Evolutionary conservation across 2,329 filamentous ascomycete genomes (phyloP).

Genomic region (Cladosporium sp.): DNA sequence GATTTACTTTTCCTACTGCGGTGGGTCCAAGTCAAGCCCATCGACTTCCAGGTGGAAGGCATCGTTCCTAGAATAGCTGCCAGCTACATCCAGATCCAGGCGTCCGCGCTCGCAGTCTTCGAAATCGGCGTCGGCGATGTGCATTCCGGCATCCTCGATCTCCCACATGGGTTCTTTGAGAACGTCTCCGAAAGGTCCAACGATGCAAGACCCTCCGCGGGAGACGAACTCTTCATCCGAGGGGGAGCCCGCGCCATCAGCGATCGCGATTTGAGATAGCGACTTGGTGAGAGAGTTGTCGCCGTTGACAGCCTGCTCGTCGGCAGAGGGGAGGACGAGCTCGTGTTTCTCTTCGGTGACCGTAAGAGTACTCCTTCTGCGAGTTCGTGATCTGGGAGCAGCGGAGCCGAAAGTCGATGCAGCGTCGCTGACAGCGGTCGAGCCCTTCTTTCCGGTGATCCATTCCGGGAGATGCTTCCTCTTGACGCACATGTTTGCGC

Average conservation of each 20-base stretch:
- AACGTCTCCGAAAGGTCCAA: conserved; percentile 75
- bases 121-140: conserved; percentile 74
- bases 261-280: conserved; percentile 8
- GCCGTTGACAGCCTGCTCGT: conserved; percentile 9
- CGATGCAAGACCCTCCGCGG: conserved; percentile 77
- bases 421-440: background rate
- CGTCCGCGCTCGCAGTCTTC: conserved; percentile 81
- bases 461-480: conserved; percentile 54
- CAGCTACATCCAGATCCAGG: conserved; percentile 78
- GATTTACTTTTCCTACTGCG: conserved; percentile 38
- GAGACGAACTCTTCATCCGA: conserved; percentile 54
- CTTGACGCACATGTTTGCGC: conserved; percentile 75
- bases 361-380: conserved; percentile 39
- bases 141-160: conserved; percentile 59
- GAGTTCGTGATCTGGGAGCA: conserved; percentile 15
- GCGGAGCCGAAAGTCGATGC: background rate
- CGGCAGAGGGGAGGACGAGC: conserved; percentile 41
- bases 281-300: conserved; percentile 8
- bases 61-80: conserved; percentile 76
- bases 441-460: conserved; percentile 40
- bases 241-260: conserved; percentile 10
- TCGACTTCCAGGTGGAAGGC: conserved; percentile 58
- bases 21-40: conserved; percentile 56
- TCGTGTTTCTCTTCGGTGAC: conserved; percentile 50
- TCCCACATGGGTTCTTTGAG: conserved; percentile 82